Base-by-base conservation (phyloP, 2,329 filamentous ascomycete species). In the Aspergillus intermedius region DNA sequence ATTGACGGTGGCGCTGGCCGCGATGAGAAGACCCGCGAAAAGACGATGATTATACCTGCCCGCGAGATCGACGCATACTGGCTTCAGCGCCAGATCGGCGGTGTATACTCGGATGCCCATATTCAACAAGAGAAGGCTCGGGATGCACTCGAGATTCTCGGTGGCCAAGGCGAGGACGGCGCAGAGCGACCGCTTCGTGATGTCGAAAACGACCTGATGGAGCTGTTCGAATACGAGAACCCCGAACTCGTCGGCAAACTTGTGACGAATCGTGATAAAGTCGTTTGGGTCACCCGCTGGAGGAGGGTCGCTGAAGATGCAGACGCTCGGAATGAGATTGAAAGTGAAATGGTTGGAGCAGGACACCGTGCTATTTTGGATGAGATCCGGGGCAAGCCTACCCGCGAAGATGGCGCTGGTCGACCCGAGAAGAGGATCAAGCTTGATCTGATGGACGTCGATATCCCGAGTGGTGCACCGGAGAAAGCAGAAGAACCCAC, bases 131-230 rank as follows among this genome's bases (percentile, higher is more conserved):
- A 93, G 65, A 97, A 97, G 74, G 93, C 93, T 5, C 82, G 85
- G 56, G 80, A 88, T 57, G 91, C 90, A 0, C 77, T 98, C 47
- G 81, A 84, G 32, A 90, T 94, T 43, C 78, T 98, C 47, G 86
- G 87, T 25, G 90, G 87, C 41, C 79, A 86, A 54, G 78, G 83
- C 6, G 67, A 80, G 45, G 85, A 87, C 48, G 90, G 86, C 13
- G 85, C 91, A 51, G 89, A 94, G 61, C 91, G 88, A 67, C 80
- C 87, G 12, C 76, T 97, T 25, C 84, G 91, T 60, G 91, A 98
- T 62, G 91, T 97, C 48, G 93, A 98, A 64, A 98, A 98, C 68
- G 93, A 98, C 54, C 77, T 98, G 49, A 97, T 97, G 87, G 93
- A 96, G 61, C 79, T 98, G 0, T 97, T 98, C 60, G 93, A 98